These are phyloP conservation scores for Phialophora tarda DNA, from an alignment of 2,329 filamentous ascomycete species.

Conservation along the genomic window DNA sequence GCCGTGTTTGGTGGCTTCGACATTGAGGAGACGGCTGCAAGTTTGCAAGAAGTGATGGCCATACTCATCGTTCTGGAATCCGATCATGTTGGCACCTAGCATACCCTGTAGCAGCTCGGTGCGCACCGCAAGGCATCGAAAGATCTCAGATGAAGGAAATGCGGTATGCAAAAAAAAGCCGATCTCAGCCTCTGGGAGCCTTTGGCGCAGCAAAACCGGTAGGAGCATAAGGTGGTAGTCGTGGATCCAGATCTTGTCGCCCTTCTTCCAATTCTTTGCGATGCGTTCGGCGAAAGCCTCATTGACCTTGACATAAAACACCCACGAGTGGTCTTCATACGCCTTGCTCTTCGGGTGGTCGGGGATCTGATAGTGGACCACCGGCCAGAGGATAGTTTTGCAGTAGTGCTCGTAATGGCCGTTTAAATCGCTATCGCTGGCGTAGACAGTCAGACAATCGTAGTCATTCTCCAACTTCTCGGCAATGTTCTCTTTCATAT, in stretches of 20 bases:
- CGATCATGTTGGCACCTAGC: slow-evolving; percentile 87
- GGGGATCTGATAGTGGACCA: slow-evolving; percentile 97
- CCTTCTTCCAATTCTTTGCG: slow-evolving; percentile 88
- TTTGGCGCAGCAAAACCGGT: slow-evolving; percentile 85
- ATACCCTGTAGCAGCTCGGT: slow-evolving; percentile 89
- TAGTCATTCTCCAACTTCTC: slow-evolving; percentile 80
- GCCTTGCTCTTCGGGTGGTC: slow-evolving; percentile 98
- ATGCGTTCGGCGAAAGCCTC: slow-evolving; percentile 92
- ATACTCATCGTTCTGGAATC: slow-evolving; percentile 93
- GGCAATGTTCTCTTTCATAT: slow-evolving; percentile 81
- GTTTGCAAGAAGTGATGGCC: slow-evolving; percentile 93
- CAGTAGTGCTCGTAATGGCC: slow-evolving; percentile 95
- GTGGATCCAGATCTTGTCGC: slow-evolving; percentile 92
- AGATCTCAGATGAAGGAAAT: slow-evolving; percentile 95
- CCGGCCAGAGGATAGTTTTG: slow-evolving; percentile 97
- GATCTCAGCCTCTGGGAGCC: slow-evolving; percentile 86
- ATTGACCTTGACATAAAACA: slow-evolving; percentile 91
- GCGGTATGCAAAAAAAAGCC: slow-evolving; percentile 95
- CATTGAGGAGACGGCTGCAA: slow-evolving; percentile 86
- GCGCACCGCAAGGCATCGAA: slow-evolving; percentile 85
- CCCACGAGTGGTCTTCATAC: slow-evolving; percentile 95
- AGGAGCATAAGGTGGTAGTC: slow-evolving; percentile 94
- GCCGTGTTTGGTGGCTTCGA: slow-evolving; percentile 86
- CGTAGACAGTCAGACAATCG: slow-evolving; percentile 72
- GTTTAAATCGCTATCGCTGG: slow-evolving; percentile 89